Percentiles rank a stretch among this genome's conserved stretches.
These are phyloP conservation scores for Protea cynaroides DNA, from an alignment of 164 flowering plant genomes.

Conservation along the genomic window DNA sequence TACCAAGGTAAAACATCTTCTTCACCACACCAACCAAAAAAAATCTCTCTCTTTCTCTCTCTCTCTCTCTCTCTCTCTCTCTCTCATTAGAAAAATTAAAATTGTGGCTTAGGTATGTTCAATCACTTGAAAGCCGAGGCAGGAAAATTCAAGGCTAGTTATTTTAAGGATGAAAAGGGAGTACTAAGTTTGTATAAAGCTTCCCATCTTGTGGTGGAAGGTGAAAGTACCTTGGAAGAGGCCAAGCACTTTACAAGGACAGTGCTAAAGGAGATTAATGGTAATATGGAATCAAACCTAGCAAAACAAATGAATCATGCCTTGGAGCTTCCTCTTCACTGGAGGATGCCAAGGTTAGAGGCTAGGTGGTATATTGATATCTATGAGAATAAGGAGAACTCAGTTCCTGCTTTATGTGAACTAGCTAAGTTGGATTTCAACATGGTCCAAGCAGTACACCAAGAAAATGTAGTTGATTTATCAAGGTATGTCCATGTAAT, in stretches of 20 bases:
- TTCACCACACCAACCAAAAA: background rate
- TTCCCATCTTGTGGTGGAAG: background rate
- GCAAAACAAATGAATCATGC: background rate
- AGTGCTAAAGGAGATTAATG: background rate
- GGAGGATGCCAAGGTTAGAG: background rate
- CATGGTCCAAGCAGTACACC: background rate
- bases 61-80: too few species aligned
- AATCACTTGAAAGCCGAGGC: background rate
- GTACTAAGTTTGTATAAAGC: background rate
- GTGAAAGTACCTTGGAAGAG: background rate
- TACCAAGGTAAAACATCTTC: background rate
- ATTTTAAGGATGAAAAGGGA: background rate
- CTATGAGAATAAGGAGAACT: background rate
- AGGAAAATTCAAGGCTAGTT: background rate
- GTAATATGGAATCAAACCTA: background rate
- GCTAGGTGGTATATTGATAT: background rate
- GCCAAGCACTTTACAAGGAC: background rate
- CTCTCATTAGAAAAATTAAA: too few species aligned
- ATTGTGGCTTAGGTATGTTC: background rate
- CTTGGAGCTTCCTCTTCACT: background rate
- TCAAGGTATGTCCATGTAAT: background rate
- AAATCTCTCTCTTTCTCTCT: too few species aligned
- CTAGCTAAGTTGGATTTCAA: background rate
- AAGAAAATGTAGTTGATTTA: background rate
- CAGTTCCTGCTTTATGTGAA: background rate